A percentile compares a stretch with the other conserved stretches of the same genome.
These are phyloP conservation scores for Gossypium schwendimanii DNA, from an alignment of 441 rosid species.

Conservation along the genomic window DNA sequence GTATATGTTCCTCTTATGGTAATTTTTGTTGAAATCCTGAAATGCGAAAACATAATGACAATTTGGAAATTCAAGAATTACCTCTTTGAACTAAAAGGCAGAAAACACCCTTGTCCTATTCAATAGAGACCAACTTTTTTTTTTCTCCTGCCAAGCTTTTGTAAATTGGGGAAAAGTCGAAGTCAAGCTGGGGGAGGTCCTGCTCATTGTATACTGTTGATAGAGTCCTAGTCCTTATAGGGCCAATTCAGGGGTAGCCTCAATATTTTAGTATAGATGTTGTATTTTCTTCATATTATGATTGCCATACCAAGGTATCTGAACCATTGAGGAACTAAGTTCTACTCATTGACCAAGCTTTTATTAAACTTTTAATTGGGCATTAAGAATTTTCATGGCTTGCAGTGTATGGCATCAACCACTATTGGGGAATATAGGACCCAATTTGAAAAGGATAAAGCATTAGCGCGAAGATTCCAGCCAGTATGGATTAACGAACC, in stretches of 20 bases:
- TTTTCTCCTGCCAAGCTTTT: neutral
- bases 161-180: neutral
- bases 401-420: slow-evolving; percentile 77
- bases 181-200: neutral
- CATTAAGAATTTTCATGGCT: slow-evolving; percentile 16
- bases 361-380: neutral
- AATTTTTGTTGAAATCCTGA: neutral
- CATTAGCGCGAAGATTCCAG: slow-evolving; percentile 69
- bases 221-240: neutral
- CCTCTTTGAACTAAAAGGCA: neutral
- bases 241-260: neutral
- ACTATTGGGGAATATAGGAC: slow-evolving; percentile 61
- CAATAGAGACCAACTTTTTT: neutral
- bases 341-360: slow-evolving; percentile 8
- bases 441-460: slow-evolving; percentile 74
- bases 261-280: neutral
- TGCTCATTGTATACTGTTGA: neutral
- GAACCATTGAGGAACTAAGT: neutral
- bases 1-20: slow-evolving; percentile 28
- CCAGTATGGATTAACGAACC: slow-evolving; percentile 71
- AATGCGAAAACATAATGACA: slow-evolving; percentile 1
- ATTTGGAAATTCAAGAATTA: neutral
- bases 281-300: neutral
- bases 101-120: neutral
- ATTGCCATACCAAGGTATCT: neutral